phyloP scores from a whole-genome alignment of 495 filamentous ascomycete genomes.

The Darksidea phi region DNA sequence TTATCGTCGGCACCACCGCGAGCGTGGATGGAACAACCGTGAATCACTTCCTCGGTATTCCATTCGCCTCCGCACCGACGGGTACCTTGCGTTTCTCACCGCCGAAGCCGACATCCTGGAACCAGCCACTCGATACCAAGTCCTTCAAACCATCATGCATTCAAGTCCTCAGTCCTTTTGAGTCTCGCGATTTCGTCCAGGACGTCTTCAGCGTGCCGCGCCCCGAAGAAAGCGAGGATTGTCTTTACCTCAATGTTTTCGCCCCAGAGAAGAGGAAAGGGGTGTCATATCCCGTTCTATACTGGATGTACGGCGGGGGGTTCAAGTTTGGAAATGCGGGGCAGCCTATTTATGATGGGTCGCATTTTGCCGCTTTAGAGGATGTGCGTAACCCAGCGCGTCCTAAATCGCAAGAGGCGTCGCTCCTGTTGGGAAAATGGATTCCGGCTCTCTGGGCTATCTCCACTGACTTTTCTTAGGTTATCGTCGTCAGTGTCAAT shows the following conservation, averaged over 20 bases:
- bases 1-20: conserved; percentile 1
- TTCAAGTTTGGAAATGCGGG: conserved; percentile 19
- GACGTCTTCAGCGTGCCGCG: conserved; percentile 40
- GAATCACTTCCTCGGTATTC: conserved; percentile 11
- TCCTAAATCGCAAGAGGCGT: too few relatives aligned
- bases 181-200: conserved; percentile 35
- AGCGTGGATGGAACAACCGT: not conserved
- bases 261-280: conserved; percentile 43
- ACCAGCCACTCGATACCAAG: not conserved
- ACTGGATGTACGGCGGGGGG: conserved; percentile 35
- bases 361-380: conserved; percentile 24
- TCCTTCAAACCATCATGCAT: not conserved
- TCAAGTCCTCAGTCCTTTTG: not conserved
- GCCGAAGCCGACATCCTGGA: conserved; percentile 1
- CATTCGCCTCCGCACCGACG: conserved; percentile 5
- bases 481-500: conserved; percentile 27
- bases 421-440: too few relatives aligned
- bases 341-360: conserved; percentile 23
- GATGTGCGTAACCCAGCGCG: too few relatives aligned
- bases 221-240: conserved; percentile 45
- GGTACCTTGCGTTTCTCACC: conserved; percentile 2
- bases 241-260: conserved; percentile 45
- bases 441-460: too few relatives aligned
- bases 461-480: too few relatives aligned
- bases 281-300: conserved; percentile 36